Percentiles rank a stretch among this genome's conserved stretches.
Conservation (phyloP, 345 rosid species). For the Pugionium dolabratum region DNA sequence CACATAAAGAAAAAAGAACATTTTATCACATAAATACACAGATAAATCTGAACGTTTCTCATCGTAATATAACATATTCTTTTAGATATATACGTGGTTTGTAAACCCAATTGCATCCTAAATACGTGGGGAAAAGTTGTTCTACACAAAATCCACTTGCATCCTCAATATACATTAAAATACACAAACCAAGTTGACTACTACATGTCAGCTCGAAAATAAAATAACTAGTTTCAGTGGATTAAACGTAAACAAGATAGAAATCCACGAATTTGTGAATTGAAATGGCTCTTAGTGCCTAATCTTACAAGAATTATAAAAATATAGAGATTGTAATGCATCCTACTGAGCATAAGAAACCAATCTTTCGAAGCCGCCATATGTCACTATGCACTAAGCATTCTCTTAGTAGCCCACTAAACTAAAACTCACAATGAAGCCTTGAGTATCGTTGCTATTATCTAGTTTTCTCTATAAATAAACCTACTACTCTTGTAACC, state of each 20-base stretch:
- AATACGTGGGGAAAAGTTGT: no score
- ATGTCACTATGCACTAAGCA: constrained; percentile 37
- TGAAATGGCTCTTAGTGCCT: constrained; percentile 17
- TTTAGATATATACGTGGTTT: no score
- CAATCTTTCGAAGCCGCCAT: constrained; percentile 32
- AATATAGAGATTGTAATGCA: constrained; percentile 12
- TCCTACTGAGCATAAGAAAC: constrained; percentile 28
- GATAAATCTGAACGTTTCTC: no score
- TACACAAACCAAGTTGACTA: neutral
- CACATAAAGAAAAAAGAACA: no score
- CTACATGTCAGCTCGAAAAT: constrained; percentile 9
- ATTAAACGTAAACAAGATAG: constrained; percentile 29
- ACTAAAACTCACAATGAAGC: neutral
- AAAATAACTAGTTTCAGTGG: constrained; percentile 27
- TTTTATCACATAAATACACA: no score
- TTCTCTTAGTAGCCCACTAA: constrained; percentile 27
- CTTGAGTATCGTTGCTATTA: constrained; percentile 18
- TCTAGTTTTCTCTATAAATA: constrained; percentile 35
- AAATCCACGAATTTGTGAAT: constrained; percentile 13
- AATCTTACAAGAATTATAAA: neutral
- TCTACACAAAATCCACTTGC: neutral
- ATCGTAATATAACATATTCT: no score
- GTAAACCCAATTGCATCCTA: no score
- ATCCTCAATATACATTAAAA: constrained; percentile 26
- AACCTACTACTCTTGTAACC: neutral